Base-by-base conservation (phyloP, 108 stramenopile species). In the Nitzschia putrida region DNA sequence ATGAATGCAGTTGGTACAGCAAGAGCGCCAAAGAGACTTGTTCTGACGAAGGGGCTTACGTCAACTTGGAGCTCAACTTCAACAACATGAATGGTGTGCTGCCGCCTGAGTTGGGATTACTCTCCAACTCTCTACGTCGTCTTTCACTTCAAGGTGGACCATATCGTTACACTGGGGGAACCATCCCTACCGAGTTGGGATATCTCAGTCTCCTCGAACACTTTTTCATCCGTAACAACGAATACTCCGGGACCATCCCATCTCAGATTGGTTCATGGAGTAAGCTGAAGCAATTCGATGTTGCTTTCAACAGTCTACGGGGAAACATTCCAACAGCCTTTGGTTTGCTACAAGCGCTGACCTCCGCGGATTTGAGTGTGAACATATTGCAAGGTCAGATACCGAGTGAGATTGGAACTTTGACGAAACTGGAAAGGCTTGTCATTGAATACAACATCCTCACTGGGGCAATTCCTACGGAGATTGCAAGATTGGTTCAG, bases 121-220 rank as follows among this genome's bases (percentile, higher is more conserved):
- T 78, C 42, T 77, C 76, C 5, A 49, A 64, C 24, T 53, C 63
- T 40, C 25, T 77, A 50, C 50, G 66, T 45, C 23, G 63, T 9
- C 37, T 77, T 37, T 53, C 55, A 24, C 37, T 77, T 4, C 38
- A 49, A 7, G 69, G 76, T 0, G 76, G 76, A 0, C 69, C 76
- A 0, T 21, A 6, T 21, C 14, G 23, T 7, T 42, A 41, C n/a
- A 24, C 69, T 12, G 45, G 22, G n/a, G 83, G 86, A 2, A 75
- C 70, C 2, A 74, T 86, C n/a, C 85, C 85, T 8, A 54, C 72
- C 7, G 75, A 80, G 18, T 68, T 87, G n/a, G 83, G 83, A 18
- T 72, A 77, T 53, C 56, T 83, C 42, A 38, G 63, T 0, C 69
- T 61, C 7, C 54, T 86, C 56, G 72, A 66, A 51, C 51, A 69